A percentile compares a stretch with the other conserved stretches of the same genome.
These are phyloP conservation scores for Fusarium mangiferae DNA, from an alignment of 2,329 filamentous ascomycete genomes.

Conservation along the genomic window DNA sequence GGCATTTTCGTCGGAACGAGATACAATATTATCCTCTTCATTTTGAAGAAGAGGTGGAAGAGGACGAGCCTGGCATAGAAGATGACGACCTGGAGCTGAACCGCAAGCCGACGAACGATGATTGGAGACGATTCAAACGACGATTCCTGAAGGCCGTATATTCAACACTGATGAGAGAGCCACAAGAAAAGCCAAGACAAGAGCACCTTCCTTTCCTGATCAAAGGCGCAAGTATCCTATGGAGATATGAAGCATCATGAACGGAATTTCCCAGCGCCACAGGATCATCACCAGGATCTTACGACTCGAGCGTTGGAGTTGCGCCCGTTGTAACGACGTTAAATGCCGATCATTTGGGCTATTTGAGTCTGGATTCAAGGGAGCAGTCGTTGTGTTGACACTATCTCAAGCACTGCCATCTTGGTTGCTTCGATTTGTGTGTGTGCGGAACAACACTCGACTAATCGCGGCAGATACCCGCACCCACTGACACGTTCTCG, in stretches of 20 bases:
- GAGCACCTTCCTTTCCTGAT: conserved; percentile 12
- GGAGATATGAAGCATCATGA: conserved; percentile 28
- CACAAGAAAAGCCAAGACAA: background rate
- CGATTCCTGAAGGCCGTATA: conserved; percentile 31
- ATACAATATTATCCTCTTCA: conserved; percentile 23
- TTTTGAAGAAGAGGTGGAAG: conserved; percentile 9
- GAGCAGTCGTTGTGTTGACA: background rate
- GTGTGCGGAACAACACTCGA: background rate
- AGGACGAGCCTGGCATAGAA: conserved; percentile 14
- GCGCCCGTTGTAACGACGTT: background rate
- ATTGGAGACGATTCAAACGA: conserved; percentile 34
- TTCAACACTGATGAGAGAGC: conserved; percentile 11
- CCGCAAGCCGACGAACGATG: conserved; percentile 34
- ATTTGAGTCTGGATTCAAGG: background rate
- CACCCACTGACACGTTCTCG: background rate
- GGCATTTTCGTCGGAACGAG: conserved; percentile 23
- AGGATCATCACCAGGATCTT: background rate
- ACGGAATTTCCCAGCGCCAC: conserved; percentile 4
- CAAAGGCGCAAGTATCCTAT: conserved; percentile 30
- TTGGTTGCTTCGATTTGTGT: background rate
- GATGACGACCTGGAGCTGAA: conserved; percentile 25
- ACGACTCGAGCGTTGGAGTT: background rate
- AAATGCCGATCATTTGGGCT: background rate
- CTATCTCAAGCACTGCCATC: background rate
- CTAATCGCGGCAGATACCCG: background rate